A percentile compares a stretch with the other conserved stretches of the same genome.
Evolutionary conservation across 768 basidiomycete genomes (phyloP).

Genomic region (Suillus subaureus): DNA sequence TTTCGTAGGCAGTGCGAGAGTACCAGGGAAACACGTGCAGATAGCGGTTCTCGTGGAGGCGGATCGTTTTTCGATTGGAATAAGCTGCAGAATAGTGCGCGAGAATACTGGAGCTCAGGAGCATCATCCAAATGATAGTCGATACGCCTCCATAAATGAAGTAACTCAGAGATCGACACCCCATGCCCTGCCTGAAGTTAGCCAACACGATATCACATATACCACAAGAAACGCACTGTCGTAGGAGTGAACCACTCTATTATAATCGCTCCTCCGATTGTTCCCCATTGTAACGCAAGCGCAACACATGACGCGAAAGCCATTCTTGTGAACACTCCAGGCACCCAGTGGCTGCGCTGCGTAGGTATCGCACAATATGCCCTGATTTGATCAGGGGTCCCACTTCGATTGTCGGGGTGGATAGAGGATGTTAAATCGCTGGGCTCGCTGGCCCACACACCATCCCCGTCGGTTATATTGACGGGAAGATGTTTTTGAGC

Average conservation of each 20-base stretch:
- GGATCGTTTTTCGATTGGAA: background rate
- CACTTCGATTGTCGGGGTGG: too few relatives aligned
- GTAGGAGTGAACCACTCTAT: slow-evolving; percentile 29
- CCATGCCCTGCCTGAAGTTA: slow-evolving; percentile 15
- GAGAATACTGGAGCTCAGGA: background rate
- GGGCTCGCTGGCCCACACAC: too few relatives aligned
- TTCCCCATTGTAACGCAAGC: slow-evolving; percentile 28
- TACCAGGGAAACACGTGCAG: background rate
- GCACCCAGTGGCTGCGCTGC: slow-evolving; percentile 16
- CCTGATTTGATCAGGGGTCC: too few relatives aligned
- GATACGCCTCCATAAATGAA: slow-evolving; percentile 21
- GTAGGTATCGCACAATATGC: too few relatives aligned
- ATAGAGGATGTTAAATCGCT: too few relatives aligned
- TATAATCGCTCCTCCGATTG: slow-evolving; percentile 25
- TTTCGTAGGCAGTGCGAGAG: slow-evolving; percentile 26
- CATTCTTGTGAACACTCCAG: slow-evolving; percentile 19
- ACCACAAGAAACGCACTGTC: slow-evolving; percentile 2
- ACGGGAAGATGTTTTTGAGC: slow-evolving; percentile 14
- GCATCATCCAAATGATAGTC: background rate
- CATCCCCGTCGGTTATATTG: too few relatives aligned
- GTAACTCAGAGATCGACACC: slow-evolving; percentile 26
- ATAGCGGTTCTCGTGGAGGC: too few relatives aligned
- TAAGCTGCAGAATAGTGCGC: background rate
- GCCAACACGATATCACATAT: background rate
- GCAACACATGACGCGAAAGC: slow-evolving; percentile 23